phyloP scores from a whole-genome alignment of 2,329 filamentous ascomycete genomes.

The Arthroderma uncinatum region DNA sequence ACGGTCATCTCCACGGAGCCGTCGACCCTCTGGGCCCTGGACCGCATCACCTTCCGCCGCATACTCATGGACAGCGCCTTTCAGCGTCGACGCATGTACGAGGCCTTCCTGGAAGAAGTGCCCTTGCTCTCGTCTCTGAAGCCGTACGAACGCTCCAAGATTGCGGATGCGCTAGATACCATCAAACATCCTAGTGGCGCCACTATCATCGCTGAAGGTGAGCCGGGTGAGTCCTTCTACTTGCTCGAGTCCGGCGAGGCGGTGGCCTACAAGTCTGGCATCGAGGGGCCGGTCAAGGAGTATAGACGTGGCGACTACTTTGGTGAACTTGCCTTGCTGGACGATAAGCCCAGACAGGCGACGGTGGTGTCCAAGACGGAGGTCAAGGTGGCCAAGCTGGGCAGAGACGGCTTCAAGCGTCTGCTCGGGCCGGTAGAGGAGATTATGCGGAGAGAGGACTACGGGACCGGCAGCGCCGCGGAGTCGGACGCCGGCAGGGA shows the following conservation, averaged over 20 bases:
- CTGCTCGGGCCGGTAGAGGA: constrained; percentile 85
- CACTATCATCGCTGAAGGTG: constrained; percentile 83
- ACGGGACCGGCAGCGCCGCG: constrained; percentile 14
- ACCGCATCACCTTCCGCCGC: constrained; percentile 90
- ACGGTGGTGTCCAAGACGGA: constrained; percentile 74
- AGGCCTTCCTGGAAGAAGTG: constrained; percentile 90
- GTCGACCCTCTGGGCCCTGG: constrained; percentile 84
- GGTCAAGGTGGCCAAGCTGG: constrained; percentile 83
- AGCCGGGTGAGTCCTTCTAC: constrained; percentile 84
- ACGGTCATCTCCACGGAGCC: constrained; percentile 78
- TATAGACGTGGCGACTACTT: constrained; percentile 95
- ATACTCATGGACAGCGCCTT: constrained; percentile 98
- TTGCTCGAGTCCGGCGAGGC: constrained; percentile 80
- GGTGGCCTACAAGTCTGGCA: constrained; percentile 70
- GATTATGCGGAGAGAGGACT: constrained; percentile 66
- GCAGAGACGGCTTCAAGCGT: constrained; percentile 89
- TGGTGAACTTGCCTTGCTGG: constrained; percentile 83
- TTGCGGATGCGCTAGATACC: constrained; percentile 89
- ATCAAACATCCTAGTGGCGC: constrained; percentile 69
- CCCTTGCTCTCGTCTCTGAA: constrained; percentile 73
- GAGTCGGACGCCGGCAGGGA: not conserved
- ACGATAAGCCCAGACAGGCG: constrained; percentile 85
- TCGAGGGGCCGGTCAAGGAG: constrained; percentile 58
- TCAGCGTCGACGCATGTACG: constrained; percentile 90
- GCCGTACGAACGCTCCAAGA: constrained; percentile 90